These are phyloP conservation scores for Candida parachauliodes DNA, from an alignment of 805 yeast genomes.

Conservation along the genomic window DNA sequence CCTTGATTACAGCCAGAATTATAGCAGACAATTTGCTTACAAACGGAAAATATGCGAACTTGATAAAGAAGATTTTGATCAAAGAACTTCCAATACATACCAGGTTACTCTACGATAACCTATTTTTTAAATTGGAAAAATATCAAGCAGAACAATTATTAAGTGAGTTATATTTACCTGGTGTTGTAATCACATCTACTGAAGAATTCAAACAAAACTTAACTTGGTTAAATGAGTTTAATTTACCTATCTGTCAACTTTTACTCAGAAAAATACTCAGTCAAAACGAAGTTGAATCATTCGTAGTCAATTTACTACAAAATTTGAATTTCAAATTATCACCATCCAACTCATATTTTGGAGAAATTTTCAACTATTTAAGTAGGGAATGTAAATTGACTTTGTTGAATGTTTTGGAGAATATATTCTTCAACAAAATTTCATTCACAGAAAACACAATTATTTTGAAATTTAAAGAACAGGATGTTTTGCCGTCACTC, in stretches of 20 bases:
- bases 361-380: slow-evolving; percentile 35
- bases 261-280: slow-evolving; percentile 19
- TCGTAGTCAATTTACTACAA: slow-evolving; percentile 16
- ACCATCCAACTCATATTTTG: slow-evolving; percentile 31
- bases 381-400: slow-evolving; percentile 25
- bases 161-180: slow-evolving; percentile 15
- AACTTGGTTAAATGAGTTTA: slow-evolving; percentile 28
- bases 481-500: slow-evolving; percentile 33
- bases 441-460: slow-evolving; percentile 8
- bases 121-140: slow-evolving; percentile 14
- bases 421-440: slow-evolving; percentile 20
- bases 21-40: not conserved
- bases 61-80: slow-evolving; percentile 12
- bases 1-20: slow-evolving; percentile 5
- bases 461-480: slow-evolving; percentile 4
- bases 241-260: slow-evolving; percentile 30
- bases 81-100: slow-evolving; percentile 16
- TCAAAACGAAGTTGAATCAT: slow-evolving; percentile 13
- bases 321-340: slow-evolving; percentile 26
- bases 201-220: slow-evolving; percentile 17
- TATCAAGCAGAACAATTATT: slow-evolving; percentile 18
- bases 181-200: slow-evolving; percentile 2
- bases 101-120: slow-evolving; percentile 18
- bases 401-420: slow-evolving; percentile 27
- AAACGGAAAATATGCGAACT: not conserved